A percentile compares a stretch with the other conserved stretches of the same genome.
These are phyloP conservation scores for Saccharomycopsis lassenensis DNA, from an alignment of 805 yeast genomes.

Conservation along the genomic window DNA sequence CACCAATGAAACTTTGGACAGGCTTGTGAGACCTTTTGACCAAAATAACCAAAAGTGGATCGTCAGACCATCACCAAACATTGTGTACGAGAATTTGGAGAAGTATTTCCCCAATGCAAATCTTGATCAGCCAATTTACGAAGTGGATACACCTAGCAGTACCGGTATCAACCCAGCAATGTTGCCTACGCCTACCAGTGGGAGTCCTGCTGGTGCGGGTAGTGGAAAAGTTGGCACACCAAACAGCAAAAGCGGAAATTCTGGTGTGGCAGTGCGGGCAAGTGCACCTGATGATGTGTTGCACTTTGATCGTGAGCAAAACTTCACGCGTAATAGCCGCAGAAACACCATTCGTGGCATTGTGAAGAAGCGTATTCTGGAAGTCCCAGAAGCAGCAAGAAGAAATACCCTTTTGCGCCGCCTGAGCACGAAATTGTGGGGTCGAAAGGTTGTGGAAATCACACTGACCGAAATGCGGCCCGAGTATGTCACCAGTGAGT, in stretches of 20 bases:
- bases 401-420: constrained; percentile 42
- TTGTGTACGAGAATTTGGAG: constrained; percentile 83
- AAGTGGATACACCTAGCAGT: constrained; percentile 53
- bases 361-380: constrained; percentile 45
- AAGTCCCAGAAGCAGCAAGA: constrained; percentile 15
- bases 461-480: constrained; percentile 56
- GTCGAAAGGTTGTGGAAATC: constrained; percentile 83
- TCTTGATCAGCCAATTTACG: constrained; percentile 79
- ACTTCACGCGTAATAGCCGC: constrained; percentile 38
- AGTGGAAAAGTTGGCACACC: too few species aligned
- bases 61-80: constrained; percentile 92
- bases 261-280: too few species aligned
- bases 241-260: too few species aligned
- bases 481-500: constrained; percentile 55
- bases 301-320: constrained; percentile 20
- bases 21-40: too few species aligned
- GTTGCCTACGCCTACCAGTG: too few species aligned
- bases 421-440: constrained; percentile 94
- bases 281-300: constrained; percentile 22
- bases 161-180: too few species aligned
- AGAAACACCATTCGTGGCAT: constrained; percentile 90
- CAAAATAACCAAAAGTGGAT: constrained; percentile 38
- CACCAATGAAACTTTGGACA: neutral
- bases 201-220: too few species aligned
- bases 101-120: constrained; percentile 87